Base-by-base conservation (phyloP, 805 yeast species). In the Komagataella mondaviorum region DNA sequence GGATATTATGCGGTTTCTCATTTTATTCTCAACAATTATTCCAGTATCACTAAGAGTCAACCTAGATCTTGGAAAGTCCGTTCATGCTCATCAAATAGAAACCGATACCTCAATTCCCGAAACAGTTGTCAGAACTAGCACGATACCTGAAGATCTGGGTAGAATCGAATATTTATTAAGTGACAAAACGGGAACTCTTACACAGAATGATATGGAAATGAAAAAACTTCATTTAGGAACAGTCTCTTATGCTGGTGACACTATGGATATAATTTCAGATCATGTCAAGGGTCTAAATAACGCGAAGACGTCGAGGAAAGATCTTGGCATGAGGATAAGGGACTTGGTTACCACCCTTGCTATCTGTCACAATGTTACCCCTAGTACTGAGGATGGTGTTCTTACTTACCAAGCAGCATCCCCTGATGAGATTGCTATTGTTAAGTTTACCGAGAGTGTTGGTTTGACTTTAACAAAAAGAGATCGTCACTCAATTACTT, bases 361-460 rank as follows among this genome's bases (percentile, higher is more conserved):
- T 0, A 70, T 91, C n/a, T 93, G 99, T 65, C 99, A 93, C 65
- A 89, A 89, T 58, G 99, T 93, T 24, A 95, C 99, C 0, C 99
- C 99, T 1, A 81, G 95, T 0, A 77, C 81, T 56, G 93, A 84
- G 52, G 87, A 83, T 56, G 88, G 86, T 23, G 81, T 72, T 53
- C 64, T 82, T 14, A 77, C 88, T 2, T 93, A 90, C 63, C 99
- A 93, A 67, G 99, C 99, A 0, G 97, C 98, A 0, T 90, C 97
- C 0, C 99, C 99, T 0, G 99, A 93, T 70, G 99, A 93, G 64
- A 82, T 93, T 58, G 99, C 99, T 24, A 93, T 93, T 55, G 98
- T 93, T 17, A 84, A 84, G 60, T 93, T 88, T 69, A 87, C 96
- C 0, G 95, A 88, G 56, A 64, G 71, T 2, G 91, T 90, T 30